A percentile compares a stretch with the other conserved stretches of the same genome.
phyloP scores from a whole-genome alignment of 2,329 filamentous ascomycete genomes.

The Ceratocystis variospora region DNA sequence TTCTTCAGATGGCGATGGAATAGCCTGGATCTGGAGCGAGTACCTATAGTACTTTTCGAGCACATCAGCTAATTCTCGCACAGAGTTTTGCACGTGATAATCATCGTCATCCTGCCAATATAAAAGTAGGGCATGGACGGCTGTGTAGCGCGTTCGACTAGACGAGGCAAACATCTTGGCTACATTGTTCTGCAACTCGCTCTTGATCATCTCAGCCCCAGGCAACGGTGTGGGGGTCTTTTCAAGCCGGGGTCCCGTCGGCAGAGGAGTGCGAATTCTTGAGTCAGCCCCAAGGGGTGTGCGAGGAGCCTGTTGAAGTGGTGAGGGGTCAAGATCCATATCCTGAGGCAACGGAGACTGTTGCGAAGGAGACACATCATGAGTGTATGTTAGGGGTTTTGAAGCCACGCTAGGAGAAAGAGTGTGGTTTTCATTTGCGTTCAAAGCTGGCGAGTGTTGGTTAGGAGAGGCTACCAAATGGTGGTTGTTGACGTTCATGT shows the following conservation, averaged over 20 bases:
- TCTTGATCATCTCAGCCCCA: constrained; percentile 37
- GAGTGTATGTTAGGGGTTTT: constrained; percentile 29
- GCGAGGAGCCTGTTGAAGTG: constrained; percentile 27
- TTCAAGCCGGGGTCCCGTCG: constrained; percentile 41
- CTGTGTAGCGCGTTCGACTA: constrained; percentile 39
- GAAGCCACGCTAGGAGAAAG: constrained; percentile 7
- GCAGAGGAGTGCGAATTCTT: constrained; percentile 42
- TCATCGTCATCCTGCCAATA: constrained; percentile 44
- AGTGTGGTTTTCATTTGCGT: constrained; percentile 3
- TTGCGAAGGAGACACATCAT: constrained; percentile 24
- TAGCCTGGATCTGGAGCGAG: constrained; percentile 34
- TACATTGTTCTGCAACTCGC: constrained; percentile 39
- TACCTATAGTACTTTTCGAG: constrained; percentile 41
- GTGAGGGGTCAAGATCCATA: constrained; percentile 40
- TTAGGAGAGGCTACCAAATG: background rate
- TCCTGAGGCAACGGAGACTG: constrained; percentile 30
- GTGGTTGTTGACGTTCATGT: constrained; percentile 4
- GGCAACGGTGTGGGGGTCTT: constrained; percentile 35
- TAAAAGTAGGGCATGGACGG: constrained; percentile 40
- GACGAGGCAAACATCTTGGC: constrained; percentile 37
- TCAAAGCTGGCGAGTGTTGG: background rate
- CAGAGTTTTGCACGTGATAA: constrained; percentile 24
- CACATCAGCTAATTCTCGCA: constrained; percentile 37
- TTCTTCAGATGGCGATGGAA: constrained; percentile 36
- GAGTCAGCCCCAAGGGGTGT: constrained; percentile 33